Percentiles rank a stretch among this genome's conserved stretches.
These are phyloP conservation scores for Calonectria ilicicola DNA, from an alignment of 2,329 filamentous ascomycete species.

Conservation along the genomic window DNA sequence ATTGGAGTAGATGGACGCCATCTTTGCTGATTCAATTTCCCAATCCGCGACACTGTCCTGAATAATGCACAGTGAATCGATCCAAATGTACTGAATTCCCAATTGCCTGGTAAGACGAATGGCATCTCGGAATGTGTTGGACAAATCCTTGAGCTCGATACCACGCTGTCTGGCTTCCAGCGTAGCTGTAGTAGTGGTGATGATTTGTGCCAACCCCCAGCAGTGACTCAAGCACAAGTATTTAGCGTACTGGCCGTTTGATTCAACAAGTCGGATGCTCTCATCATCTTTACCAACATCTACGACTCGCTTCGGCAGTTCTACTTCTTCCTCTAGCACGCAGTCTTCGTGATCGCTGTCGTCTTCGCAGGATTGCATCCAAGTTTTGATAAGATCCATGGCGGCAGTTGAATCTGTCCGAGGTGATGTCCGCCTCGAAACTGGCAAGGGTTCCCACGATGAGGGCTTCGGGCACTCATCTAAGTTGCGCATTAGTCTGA, in stretches of 20 bases:
- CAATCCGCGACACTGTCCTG: slow-evolving; percentile 34
- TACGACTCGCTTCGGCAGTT: slow-evolving; percentile 12
- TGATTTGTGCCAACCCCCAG: background rate
- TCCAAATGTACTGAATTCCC: slow-evolving; percentile 34
- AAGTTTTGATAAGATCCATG: background rate
- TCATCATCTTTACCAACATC: background rate
- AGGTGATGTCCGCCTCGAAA: background rate
- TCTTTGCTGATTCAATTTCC: slow-evolving; percentile 32
- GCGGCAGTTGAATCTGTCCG: background rate
- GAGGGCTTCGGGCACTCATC: background rate
- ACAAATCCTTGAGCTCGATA: slow-evolving; percentile 8
- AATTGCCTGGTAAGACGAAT: slow-evolving; percentile 19
- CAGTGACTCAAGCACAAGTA: slow-evolving; percentile 20
- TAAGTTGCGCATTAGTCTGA: background rate
- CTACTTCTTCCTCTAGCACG: background rate
- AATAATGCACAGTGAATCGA: slow-evolving; percentile 37
- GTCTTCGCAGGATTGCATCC: background rate
- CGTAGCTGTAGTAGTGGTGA: slow-evolving; percentile 8
- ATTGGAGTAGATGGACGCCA: slow-evolving; percentile 34
- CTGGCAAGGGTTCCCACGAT: slow-evolving; percentile 11
- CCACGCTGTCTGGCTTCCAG: slow-evolving; percentile 5
- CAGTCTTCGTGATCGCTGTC: slow-evolving; percentile 7
- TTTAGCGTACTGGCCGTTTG: background rate
- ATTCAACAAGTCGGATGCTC: background rate
- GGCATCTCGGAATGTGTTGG: slow-evolving; percentile 24